Conservation (phyloP, 2,329 filamentous ascomycete species). For the Lasiodiplodia citricola region DNA sequence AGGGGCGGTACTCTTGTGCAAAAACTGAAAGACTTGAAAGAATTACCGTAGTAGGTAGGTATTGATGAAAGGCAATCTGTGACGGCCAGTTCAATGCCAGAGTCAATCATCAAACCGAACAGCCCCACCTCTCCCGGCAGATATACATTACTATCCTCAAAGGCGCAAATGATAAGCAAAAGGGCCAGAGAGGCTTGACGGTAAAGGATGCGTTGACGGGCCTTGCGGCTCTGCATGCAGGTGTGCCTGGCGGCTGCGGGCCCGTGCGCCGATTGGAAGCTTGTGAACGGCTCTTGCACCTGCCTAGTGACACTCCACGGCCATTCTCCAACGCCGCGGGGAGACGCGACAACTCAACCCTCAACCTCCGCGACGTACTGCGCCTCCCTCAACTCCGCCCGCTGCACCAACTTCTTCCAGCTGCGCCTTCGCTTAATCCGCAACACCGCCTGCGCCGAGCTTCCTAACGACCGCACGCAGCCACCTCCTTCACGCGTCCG, state of each 20-base stretch:
- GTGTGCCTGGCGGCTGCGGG: not conserved
- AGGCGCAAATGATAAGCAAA: not conserved
- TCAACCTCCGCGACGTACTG: not conserved
- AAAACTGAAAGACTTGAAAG: too few species aligned
- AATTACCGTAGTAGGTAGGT: too few species aligned
- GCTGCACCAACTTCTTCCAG: not conserved
- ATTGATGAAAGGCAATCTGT: too few species aligned
- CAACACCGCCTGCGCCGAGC: conserved; percentile 5
- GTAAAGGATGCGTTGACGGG: not conserved
- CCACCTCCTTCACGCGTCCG: conserved; percentile 22
- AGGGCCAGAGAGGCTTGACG: not conserved
- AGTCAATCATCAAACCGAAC: not conserved
- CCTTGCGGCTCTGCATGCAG: conserved; percentile 15
- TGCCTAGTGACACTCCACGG: not conserved
- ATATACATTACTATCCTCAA: not conserved
- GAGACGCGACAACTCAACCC: not conserved
- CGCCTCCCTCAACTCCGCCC: not conserved
- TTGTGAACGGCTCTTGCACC: not conserved
- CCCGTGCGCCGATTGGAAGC: conserved; percentile 1
- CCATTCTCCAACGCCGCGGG: not conserved
- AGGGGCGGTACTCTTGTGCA: too few species aligned
- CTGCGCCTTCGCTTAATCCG: conserved; percentile 2
- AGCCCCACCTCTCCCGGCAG: not conserved
- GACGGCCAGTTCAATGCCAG: not conserved
- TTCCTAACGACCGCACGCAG: not conserved